Percentiles rank a stretch among this genome's conserved stretches.
These are phyloP conservation scores for Leishmania arabica DNA, from an alignment of 208 protist species.

Conservation along the genomic window DNA sequence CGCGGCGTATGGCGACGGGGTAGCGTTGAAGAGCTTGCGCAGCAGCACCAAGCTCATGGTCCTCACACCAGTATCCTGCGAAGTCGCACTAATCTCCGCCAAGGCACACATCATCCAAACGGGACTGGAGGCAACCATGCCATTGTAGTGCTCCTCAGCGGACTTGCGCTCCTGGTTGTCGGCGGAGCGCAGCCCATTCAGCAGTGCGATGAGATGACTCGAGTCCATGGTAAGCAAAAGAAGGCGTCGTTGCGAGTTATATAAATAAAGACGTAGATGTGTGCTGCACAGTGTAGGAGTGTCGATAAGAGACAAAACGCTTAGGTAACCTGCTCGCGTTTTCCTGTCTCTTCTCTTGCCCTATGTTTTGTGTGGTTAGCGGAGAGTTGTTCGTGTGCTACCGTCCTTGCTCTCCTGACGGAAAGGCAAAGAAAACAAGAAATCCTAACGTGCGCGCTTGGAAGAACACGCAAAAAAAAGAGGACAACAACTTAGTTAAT, in stretches of 20 bases:
- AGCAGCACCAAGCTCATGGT: conserved; percentile 75
- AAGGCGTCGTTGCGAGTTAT: conserved; percentile 1
- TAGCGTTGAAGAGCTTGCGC: conserved; percentile 70
- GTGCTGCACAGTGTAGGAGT: neutral
- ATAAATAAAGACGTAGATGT: neutral
- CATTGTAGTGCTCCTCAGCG: conserved; percentile 76
- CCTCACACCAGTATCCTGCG: conserved; percentile 38
- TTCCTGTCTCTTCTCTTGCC: neutral
- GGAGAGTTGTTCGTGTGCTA: neutral
- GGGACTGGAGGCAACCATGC: conserved; percentile 38
- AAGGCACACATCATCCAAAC: conserved; percentile 68
- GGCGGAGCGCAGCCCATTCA: conserved; percentile 49
- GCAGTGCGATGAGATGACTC: conserved; percentile 43
- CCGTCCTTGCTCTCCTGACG: neutral
- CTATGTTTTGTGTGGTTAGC: neutral
- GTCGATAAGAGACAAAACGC: neutral
- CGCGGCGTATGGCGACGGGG: conserved; percentile 50
- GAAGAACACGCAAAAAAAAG: neutral
- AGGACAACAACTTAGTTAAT: conserved; percentile 8
- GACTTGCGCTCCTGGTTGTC: conserved; percentile 74
- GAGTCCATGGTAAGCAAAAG: conserved; percentile 42
- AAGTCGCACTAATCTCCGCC: conserved; percentile 53
- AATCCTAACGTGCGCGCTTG: neutral
- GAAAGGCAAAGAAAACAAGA: neutral
- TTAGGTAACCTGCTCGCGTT: neutral